A percentile compares a stretch with the other conserved stretches of the same genome.
Evolutionary conservation across 179 eudicot genomes (phyloP).

Genomic region (Heliamphora pulchella): DNA sequence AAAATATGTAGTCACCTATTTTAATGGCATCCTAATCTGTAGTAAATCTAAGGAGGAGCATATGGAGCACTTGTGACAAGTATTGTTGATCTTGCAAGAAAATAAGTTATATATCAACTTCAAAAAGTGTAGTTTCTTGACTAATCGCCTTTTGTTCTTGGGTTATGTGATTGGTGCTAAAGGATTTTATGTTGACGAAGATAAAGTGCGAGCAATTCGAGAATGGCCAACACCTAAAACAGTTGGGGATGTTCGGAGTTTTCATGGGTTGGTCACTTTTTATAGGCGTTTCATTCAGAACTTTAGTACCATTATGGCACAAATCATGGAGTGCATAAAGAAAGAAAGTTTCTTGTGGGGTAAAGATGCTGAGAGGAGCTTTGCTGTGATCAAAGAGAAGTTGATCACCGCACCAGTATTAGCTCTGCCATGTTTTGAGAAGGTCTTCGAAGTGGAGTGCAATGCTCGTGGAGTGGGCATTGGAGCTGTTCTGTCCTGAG

Average conservation of each 20-base stretch:
- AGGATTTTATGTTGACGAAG: not conserved
- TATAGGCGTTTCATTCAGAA: not conserved
- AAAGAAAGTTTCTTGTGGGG: not conserved
- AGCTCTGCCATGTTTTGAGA: not conserved
- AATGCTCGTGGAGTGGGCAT: not conserved
- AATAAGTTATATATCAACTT: not conserved
- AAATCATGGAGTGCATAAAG: not conserved
- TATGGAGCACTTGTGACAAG: not conserved
- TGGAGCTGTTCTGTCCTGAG: not conserved
- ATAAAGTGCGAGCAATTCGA: not conserved
- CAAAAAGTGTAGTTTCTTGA: not conserved
- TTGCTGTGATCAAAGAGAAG: not conserved
- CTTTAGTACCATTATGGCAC: not conserved
- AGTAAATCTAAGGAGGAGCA: not conserved
- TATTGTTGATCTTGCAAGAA: not conserved
- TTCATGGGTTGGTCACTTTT: slow-evolving; percentile 8
- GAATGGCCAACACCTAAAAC: slow-evolving; percentile 9
- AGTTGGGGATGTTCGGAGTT: not conserved
- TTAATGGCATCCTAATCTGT: not conserved
- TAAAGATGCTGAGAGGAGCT: not conserved
- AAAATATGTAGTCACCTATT: not conserved
- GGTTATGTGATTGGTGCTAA: not conserved
- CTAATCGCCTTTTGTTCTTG: slow-evolving; percentile 2
- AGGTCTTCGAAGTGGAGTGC: not conserved
- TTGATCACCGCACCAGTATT: not conserved